These are phyloP conservation scores for Apiospora rasikravindrae DNA, from an alignment of 2,329 filamentous ascomycete species.

Conservation along the genomic window DNA sequence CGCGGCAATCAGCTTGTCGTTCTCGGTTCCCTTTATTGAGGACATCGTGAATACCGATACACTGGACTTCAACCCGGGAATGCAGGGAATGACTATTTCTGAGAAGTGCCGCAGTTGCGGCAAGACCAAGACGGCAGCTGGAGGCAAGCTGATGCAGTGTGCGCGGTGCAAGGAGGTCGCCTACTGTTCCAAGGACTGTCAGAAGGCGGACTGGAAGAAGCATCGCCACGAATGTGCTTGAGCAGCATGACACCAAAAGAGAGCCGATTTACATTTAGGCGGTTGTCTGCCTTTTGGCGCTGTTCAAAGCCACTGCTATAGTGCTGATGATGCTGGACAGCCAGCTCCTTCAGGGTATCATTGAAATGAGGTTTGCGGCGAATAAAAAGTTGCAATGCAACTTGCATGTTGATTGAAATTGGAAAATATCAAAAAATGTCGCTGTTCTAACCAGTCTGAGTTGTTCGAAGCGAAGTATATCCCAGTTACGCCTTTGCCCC, in stretches of 20 bases:
- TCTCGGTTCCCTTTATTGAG: conserved; percentile 50
- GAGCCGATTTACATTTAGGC: too few relatives aligned
- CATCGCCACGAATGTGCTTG: conserved; percentile 50
- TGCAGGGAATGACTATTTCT: conserved; percentile 18
- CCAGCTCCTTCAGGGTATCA: not conserved
- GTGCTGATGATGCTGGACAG: not conserved
- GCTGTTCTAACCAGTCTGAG: not conserved
- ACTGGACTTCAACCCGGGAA: not conserved
- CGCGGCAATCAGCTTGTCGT: conserved; percentile 62
- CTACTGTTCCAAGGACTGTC: conserved; percentile 60
- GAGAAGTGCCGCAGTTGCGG: conserved; percentile 46
- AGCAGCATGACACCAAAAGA: not conserved
- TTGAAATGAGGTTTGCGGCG: not conserved
- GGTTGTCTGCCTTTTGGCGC: not conserved
- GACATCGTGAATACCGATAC: conserved; percentile 38
- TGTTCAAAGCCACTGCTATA: not conserved
- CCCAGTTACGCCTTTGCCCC: conserved; percentile 4
- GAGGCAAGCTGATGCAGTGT: conserved; percentile 49
- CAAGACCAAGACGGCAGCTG: conserved; percentile 36
- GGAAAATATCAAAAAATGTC: not conserved
- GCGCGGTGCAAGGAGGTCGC: conserved; percentile 47
- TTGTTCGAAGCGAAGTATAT: not conserved
- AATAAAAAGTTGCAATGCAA: not conserved
- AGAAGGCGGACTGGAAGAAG: conserved; percentile 59
- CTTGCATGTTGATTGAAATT: not conserved